Evolutionary conservation across 176 grass and related monocot genomes (phyloP), one percentile per base, ranked within the genome.

Genomic region (Musa itinerans): DNA sequence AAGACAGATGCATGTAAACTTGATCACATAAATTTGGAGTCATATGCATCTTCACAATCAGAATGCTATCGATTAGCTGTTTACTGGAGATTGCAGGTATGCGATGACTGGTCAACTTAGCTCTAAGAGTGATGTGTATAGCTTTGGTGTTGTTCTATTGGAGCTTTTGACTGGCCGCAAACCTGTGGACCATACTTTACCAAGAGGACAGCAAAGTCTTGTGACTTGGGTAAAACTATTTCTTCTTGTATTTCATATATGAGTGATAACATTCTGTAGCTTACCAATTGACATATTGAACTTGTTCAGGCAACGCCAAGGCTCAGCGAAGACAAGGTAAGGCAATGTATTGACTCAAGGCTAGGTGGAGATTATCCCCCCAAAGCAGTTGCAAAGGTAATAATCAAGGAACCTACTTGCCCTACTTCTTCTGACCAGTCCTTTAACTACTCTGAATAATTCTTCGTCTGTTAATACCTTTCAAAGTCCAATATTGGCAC

Each of bases 71-170:
- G 43, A n/a, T 63, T 80, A 59, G 56, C 58, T 77, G 73, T 54
- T 77, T 81, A 1, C 69, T 54, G 23, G 49, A 69, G 73, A 75
- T 17, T 63, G 24, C 84, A 92, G 90, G 57, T 92, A 92, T 83
- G 90, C 87, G 17, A 92, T 92, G 90, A 92, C 90, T 54, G 90
- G 90, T 49, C 90, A 92, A 57, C 90, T 92, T 75, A 89, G 90
- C 74, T 89, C 87, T 52, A 92, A 92, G 80, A 92, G 90, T 16
- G 90, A 92, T 76, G 90, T 92, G 20, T 92, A 92, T 54, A 89
- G 90, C 84, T 92, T 89, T 1, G 87, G 90, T 72, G 90, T 92
- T 81, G 86, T 92, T 78, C 84, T 92, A 76, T 76, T 92, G 4
- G 90, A 92, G 84, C 71, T 92, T 19, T 85, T 92, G 69, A 92